A percentile compares a stretch with the other conserved stretches of the same genome.
Evolutionary conservation across 192 early-diverging fungal genomes (phyloP).

Genomic region (Backusella psychrophila): DNA sequence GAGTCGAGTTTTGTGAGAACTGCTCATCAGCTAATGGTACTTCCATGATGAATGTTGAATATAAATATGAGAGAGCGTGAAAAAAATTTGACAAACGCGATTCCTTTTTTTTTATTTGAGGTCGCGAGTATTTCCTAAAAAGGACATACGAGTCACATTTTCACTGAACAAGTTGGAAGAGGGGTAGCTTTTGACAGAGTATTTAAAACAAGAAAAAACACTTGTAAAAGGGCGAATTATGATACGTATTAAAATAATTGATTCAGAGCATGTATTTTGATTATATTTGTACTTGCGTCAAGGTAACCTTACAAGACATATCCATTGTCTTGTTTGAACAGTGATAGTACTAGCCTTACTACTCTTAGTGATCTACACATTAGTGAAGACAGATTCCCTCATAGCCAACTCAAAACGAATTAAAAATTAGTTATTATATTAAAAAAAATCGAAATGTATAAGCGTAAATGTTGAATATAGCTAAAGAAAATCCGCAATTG

Average conservation of each 20-base stretch:
- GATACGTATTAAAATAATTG: too few species aligned
- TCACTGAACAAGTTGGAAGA: background rate
- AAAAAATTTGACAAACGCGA: constrained; percentile 7
- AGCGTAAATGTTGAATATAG: background rate
- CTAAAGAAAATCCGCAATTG: background rate
- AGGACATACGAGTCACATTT: background rate
- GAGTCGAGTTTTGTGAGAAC: constrained; percentile 2
- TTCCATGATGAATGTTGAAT: background rate
- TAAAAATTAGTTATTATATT: background rate
- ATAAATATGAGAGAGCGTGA: background rate
- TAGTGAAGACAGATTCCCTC: background rate
- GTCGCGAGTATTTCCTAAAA: background rate
- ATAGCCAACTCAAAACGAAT: background rate
- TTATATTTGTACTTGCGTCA: background rate
- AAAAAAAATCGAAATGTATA: background rate
- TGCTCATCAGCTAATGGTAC: background rate
- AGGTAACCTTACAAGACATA: background rate
- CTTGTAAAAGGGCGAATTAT: background rate
- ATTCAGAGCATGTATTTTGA: too few species aligned
- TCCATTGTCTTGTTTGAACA: too few species aligned
- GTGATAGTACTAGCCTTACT: too few species aligned
- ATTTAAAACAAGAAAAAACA: background rate
- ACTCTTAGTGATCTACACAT: too few species aligned
- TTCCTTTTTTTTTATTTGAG: background rate
- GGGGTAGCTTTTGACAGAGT: background rate